Conservation (phyloP, 2,329 filamentous ascomycete genomes). For the Xylaria sp. region DNA sequence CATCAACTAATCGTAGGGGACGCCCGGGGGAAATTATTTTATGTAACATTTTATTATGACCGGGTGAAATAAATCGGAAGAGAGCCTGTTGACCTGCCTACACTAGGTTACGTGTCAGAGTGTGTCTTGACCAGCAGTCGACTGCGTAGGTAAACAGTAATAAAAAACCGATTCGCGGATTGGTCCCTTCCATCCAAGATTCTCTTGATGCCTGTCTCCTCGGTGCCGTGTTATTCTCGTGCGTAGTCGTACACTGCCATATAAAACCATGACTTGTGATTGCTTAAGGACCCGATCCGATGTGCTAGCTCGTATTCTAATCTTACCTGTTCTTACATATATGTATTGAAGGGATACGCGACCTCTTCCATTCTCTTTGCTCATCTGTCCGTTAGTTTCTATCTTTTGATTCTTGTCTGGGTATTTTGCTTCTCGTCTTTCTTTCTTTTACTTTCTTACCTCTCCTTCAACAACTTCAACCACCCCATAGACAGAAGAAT, state of each 20-base stretch:
- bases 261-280: constrained; percentile 17
- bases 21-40: constrained; percentile 2
- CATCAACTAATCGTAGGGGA: not conserved
- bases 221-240: constrained; percentile 4
- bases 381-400: not conserved
- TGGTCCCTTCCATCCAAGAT: too few relatives aligned
- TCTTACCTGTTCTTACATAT: not conserved
- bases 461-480: not conserved
- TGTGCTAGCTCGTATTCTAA: not conserved
- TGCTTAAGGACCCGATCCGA: not conserved
- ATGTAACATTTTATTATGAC: not conserved
- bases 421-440: not conserved
- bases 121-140: constrained; percentile 11
- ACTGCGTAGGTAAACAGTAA: not conserved
- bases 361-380: too few relatives aligned
- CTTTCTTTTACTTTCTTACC: not conserved
- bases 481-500: not conserved
- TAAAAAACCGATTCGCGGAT: constrained; percentile 14
- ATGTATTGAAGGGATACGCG: not conserved
- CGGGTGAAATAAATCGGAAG: constrained; percentile 21
- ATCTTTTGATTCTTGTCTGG: not conserved
- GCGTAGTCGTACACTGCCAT: not conserved
- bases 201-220: not conserved
- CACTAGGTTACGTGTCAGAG: constrained; percentile 1
- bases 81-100: not conserved